Percentiles rank a stretch among this genome's conserved stretches.
Evolutionary conservation across 2,329 filamentous ascomycete genomes (phyloP).

Genomic region (Corinectria fuckeliana): DNA sequence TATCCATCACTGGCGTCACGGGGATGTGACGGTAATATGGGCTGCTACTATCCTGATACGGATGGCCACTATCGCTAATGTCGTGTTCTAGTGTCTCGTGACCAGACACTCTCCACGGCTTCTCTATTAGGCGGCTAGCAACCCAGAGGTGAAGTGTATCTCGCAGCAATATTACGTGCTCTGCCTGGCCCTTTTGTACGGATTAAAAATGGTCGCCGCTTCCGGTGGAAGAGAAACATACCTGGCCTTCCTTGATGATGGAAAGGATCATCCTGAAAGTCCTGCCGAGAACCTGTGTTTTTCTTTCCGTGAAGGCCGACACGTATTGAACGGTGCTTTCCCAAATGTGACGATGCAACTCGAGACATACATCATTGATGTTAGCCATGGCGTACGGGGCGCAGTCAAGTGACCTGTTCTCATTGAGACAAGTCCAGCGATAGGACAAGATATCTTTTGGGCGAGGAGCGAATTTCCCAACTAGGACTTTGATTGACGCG

Average conservation of each 20-base stretch:
- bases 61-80: not conserved
- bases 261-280: not conserved
- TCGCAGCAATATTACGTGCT: not conserved
- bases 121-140: not conserved
- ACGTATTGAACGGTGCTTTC: not conserved
- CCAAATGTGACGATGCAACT: not conserved
- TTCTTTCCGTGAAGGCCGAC: not conserved
- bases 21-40: not conserved
- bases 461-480: not conserved
- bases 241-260: not conserved
- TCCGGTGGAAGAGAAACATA: not conserved
- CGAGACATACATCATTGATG: not conserved
- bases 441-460: not conserved
- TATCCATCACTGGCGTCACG: not conserved
- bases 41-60: not conserved
- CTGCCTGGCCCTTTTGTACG: not conserved
- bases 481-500: not conserved
- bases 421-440: not conserved
- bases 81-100: not conserved
- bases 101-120: not conserved
- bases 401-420: not conserved
- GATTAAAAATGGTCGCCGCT: not conserved
- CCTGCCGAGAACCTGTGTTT: not conserved
- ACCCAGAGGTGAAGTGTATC: not conserved
- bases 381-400: not conserved